Evolutionary conservation across 2,329 filamentous ascomycete genomes (phyloP).

Genomic region (Fusarium tricinctum): DNA sequence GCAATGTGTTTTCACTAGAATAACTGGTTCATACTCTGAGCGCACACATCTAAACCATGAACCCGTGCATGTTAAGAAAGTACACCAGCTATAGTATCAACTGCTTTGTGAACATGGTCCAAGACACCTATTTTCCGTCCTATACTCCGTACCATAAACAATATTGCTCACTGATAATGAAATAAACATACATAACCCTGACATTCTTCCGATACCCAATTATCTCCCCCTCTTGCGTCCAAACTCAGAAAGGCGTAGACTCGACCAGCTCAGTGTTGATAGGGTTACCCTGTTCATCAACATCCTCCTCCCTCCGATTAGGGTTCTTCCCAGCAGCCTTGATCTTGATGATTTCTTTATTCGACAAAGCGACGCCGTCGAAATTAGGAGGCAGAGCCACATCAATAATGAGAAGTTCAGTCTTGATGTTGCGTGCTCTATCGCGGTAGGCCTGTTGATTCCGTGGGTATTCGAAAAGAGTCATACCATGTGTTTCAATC

Average conservation of each 20-base stretch:
- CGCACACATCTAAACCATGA: neutral
- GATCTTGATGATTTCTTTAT: slow-evolving; percentile 63
- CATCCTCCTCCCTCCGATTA: slow-evolving; percentile 61
- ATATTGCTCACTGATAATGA: neutral
- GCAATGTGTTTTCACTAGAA: slow-evolving; percentile 17
- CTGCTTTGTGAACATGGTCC: neutral
- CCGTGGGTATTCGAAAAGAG: slow-evolving; percentile 60
- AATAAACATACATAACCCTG: neutral
- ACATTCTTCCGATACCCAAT: neutral
- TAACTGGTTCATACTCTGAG: neutral
- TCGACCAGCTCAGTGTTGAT: slow-evolving; percentile 55
- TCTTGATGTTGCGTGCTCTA: slow-evolving; percentile 70
- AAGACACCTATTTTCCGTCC: neutral
- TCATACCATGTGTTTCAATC: slow-evolving; percentile 51
- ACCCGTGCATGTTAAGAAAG: neutral
- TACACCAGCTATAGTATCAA: neutral
- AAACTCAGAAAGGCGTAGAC: slow-evolving; percentile 19
- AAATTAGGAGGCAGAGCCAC: slow-evolving; percentile 62
- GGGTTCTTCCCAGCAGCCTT: slow-evolving; percentile 63
- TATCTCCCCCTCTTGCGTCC: neutral
- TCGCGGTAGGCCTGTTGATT: slow-evolving; percentile 70
- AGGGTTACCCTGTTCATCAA: slow-evolving; percentile 57
- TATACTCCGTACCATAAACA: neutral
- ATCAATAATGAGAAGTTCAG: slow-evolving; percentile 64
- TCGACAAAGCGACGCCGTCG: slow-evolving; percentile 63